Evolutionary conservation across 305 asterid genomes (phyloP).

Genomic region (Petunia hybrid): DNA sequence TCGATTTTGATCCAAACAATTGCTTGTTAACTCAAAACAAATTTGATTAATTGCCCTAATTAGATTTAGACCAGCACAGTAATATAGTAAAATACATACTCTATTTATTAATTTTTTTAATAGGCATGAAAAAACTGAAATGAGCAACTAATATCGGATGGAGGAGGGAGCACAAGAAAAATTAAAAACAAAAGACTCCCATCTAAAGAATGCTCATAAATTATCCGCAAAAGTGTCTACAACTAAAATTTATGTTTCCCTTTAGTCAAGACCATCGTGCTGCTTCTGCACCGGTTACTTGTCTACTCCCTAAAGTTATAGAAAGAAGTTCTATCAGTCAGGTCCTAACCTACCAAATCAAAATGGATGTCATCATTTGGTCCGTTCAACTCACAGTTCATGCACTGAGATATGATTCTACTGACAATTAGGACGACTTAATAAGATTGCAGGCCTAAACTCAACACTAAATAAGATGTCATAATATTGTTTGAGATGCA

Average conservation of each 20-base stretch:
- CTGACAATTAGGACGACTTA: not conserved
- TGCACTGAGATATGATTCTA: not conserved
- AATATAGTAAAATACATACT: too few relatives aligned
- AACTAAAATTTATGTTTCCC: slow-evolving; percentile 16
- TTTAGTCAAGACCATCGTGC: not conserved
- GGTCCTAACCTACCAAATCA: not conserved
- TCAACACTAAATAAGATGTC: too few relatives aligned
- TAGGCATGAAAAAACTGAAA: too few relatives aligned
- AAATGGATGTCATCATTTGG: slow-evolving; percentile 3
- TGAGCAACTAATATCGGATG: too few relatives aligned
- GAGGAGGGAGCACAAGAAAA: not conserved
- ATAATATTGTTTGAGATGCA: too few relatives aligned
- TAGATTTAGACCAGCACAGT: too few relatives aligned
- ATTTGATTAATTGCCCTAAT: too few relatives aligned
- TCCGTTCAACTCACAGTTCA: slow-evolving; percentile 24
- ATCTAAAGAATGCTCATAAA: not conserved
- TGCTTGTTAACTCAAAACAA: too few relatives aligned
- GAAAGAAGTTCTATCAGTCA: slow-evolving; percentile 18
- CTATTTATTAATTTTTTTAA: too few relatives aligned
- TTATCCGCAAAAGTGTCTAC: not conserved
- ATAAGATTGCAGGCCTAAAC: too few relatives aligned
- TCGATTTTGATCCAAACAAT: too few relatives aligned
- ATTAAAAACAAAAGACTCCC: not conserved
- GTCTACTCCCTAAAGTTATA: slow-evolving; percentile 8
- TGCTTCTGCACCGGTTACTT: not conserved